These are phyloP conservation scores for Podaxis rugospora DNA, from an alignment of 768 basidiomycete species.

Conservation along the genomic window DNA sequence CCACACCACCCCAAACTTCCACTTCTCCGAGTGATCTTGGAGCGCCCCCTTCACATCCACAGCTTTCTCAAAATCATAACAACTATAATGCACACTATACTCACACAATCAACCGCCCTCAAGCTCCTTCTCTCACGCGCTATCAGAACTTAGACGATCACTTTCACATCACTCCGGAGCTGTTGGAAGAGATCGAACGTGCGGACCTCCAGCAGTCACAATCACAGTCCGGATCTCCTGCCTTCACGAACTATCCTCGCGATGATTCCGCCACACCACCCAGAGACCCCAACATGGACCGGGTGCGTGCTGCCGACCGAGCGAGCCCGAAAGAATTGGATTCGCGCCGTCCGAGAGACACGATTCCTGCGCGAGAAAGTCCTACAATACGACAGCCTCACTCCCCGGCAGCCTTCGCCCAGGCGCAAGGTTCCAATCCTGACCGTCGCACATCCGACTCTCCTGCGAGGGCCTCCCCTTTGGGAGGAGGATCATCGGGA, in stretches of 20 bases:
- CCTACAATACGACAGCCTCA: slow-evolving; percentile 42
- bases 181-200: slow-evolving; percentile 68
- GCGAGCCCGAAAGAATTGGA: slow-evolving; percentile 52
- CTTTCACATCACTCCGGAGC: slow-evolving; percentile 66
- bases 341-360: slow-evolving; percentile 33
- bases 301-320: slow-evolving; percentile 47
- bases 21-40: slow-evolving; percentile 1
- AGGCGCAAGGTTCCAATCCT: slow-evolving; percentile 41
- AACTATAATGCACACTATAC: slow-evolving; percentile 47
- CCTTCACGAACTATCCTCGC: slow-evolving; percentile 24
- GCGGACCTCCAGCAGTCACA: slow-evolving; percentile 62
- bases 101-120: slow-evolving; percentile 58
- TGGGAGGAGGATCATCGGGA: slow-evolving; percentile 41
- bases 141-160: slow-evolving; percentile 51
- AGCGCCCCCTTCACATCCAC: slow-evolving; percentile 25
- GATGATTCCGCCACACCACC: slow-evolving; percentile 39
- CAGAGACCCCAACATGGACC: slow-evolving; percentile 51
- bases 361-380: slow-evolving; percentile 41
- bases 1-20: slow-evolving; percentile 19
- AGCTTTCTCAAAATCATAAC: slow-evolving; percentile 26
- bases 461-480: slow-evolving; percentile 44
- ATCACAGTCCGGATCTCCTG: slow-evolving; percentile 33
- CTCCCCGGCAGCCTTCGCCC: slow-evolving; percentile 28
- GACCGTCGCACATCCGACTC: slow-evolving; percentile 41
- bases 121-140: slow-evolving; percentile 52